These are phyloP conservation scores for Ophiocordyceps camponoti-leonardi DNA, from an alignment of 2,329 filamentous ascomycete genomes.

Conservation along the genomic window DNA sequence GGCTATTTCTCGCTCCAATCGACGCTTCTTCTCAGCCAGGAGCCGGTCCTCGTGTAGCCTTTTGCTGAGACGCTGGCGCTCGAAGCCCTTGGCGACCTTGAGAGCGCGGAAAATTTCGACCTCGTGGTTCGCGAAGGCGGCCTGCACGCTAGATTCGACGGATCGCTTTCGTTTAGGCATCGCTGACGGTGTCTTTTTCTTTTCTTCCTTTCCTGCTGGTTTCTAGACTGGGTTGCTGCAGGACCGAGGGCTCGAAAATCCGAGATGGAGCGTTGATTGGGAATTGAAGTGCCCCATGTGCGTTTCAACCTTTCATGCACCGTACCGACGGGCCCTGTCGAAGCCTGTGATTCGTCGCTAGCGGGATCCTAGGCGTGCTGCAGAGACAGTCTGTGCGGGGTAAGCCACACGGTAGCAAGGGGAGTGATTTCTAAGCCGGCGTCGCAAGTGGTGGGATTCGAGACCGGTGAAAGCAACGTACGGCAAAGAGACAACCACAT, in stretches of 20 bases:
- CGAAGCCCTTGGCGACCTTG: slow-evolving; percentile 58
- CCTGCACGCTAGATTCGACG: slow-evolving; percentile 24
- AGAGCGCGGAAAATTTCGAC: slow-evolving; percentile 49
- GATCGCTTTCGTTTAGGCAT: slow-evolving; percentile 42
- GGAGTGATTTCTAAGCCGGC: too few species aligned
- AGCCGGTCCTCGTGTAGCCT: slow-evolving; percentile 29
- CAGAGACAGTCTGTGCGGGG: too few species aligned
- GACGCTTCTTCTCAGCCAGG: slow-evolving; percentile 30
- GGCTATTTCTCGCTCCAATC: slow-evolving; percentile 43
- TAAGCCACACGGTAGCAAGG: too few species aligned
- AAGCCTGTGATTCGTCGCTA: background rate
- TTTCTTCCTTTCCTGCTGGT: too few species aligned
- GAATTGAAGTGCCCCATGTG: background rate
- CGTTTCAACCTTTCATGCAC: background rate
- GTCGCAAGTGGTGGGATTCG: too few species aligned
- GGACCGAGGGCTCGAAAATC: background rate
- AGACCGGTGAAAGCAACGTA: too few species aligned
- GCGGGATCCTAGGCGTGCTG: background rate
- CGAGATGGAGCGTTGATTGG: background rate
- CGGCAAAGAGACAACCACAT: too few species aligned
- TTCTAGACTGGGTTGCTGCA: background rate
- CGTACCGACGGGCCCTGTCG: background rate
- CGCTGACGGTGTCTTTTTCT: background rate
- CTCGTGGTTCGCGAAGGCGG: slow-evolving; percentile 34
- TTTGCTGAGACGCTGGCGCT: slow-evolving; percentile 59